These are phyloP conservation scores for Epichloe typhina DNA, from an alignment of 2,329 filamentous ascomycete genomes.

Conservation along the genomic window DNA sequence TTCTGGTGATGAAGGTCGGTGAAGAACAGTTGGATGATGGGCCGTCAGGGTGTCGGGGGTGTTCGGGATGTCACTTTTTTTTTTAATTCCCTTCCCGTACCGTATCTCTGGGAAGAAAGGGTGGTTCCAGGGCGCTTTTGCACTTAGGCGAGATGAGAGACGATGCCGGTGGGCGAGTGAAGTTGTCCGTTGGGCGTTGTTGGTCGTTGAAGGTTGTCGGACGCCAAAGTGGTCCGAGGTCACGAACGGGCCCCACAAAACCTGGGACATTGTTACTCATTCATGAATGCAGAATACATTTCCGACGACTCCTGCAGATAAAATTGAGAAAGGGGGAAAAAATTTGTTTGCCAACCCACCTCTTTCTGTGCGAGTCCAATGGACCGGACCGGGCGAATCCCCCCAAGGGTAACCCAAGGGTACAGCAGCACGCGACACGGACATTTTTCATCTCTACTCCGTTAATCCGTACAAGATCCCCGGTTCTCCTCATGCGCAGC, in stretches of 20 bases:
- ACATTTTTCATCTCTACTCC: not conserved
- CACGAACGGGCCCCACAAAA: not conserved
- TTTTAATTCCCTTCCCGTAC: not conserved
- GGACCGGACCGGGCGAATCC: too few species aligned
- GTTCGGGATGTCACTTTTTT: not conserved
- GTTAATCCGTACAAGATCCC: too few species aligned
- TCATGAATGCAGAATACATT: too few species aligned
- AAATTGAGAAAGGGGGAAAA: too few species aligned
- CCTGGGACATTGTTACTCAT: too few species aligned
- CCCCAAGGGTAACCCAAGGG: not conserved
- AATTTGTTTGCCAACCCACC: too few species aligned
- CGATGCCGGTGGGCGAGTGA: too few species aligned
- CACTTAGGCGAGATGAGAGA: not conserved
- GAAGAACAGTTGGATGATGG: not conserved
- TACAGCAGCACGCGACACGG: not conserved
- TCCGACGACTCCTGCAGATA: too few species aligned
- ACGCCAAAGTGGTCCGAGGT: not conserved
- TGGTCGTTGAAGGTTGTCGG: conserved; percentile 5
- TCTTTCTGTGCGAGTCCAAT: too few species aligned
- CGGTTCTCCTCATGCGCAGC: too few species aligned
- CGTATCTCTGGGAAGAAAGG: too few species aligned
- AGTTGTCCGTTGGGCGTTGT: not conserved
- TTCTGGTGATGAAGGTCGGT: not conserved
- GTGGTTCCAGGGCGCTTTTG: not conserved
- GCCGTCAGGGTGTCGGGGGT: not conserved